These are phyloP conservation scores for Oryza glaberrima DNA, from an alignment of 176 grass and related monocot genomes.

Conservation along the genomic window DNA sequence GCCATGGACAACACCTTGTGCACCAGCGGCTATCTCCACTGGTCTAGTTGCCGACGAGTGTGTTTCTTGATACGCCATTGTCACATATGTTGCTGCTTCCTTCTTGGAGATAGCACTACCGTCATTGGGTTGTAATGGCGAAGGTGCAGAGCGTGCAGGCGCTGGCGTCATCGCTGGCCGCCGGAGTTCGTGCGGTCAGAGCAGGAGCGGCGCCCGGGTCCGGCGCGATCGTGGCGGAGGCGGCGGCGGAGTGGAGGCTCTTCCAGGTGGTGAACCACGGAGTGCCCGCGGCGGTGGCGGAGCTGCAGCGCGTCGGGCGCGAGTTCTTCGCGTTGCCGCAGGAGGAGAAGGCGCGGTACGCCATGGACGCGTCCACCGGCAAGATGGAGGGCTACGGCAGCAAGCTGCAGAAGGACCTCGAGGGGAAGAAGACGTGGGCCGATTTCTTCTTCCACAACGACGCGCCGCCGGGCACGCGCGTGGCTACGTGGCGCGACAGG, in stretches of 20 bases:
- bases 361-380: slow-evolving; percentile 42
- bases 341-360: slow-evolving; percentile 63
- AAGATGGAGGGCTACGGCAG: slow-evolving; percentile 65
- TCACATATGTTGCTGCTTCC: no score
- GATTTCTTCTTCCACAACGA: slow-evolving; percentile 84
- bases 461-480: not conserved
- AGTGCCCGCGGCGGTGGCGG: slow-evolving; percentile 53
- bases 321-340: slow-evolving; percentile 78
- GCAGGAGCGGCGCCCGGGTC: slow-evolving; percentile 51
- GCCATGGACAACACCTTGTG: no score
- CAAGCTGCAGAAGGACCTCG: slow-evolving; percentile 43
- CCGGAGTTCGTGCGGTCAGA: slow-evolving; percentile 61
- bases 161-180: slow-evolving; percentile 41
- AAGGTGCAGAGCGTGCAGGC: slow-evolving; percentile 45
- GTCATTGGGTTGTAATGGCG: not conserved
- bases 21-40: no score
- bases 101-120: no score
- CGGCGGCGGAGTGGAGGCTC: slow-evolving; percentile 63
- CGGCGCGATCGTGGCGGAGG: slow-evolving; percentile 30
- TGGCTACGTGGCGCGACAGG: not conserved
- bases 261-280: slow-evolving; percentile 85
- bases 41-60: no score
- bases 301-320: slow-evolving; percentile 72
- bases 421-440: slow-evolving; percentile 77
- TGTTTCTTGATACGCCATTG: no score